Percentiles rank a stretch among this genome's conserved stretches.
phyloP scores from a whole-genome alignment of 495 filamentous ascomycete genomes.

The Xanthoparmelia taractica region DNA sequence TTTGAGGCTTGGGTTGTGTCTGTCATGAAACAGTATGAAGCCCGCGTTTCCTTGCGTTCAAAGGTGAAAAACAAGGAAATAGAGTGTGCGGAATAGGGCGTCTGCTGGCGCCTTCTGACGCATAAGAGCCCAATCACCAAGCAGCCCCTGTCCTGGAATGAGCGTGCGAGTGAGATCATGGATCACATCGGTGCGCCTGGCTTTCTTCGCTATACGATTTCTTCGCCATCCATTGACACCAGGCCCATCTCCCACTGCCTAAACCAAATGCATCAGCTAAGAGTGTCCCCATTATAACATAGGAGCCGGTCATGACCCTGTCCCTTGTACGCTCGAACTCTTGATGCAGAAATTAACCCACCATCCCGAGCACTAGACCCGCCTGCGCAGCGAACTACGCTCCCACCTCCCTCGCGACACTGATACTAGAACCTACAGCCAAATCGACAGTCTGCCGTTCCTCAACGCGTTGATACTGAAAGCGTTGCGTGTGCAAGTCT shows the following conservation, averaged over 20 bases:
- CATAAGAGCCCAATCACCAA: slow-evolving; percentile 10
- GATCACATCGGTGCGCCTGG: slow-evolving; percentile 17
- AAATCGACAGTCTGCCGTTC: slow-evolving; percentile 49
- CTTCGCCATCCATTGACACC: background rate
- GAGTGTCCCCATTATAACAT: background rate
- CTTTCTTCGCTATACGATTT: background rate
- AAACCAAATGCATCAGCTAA: background rate
- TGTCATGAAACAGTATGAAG: slow-evolving; percentile 13
- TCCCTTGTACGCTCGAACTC: slow-evolving; percentile 17
- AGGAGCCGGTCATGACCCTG: slow-evolving; percentile 22
- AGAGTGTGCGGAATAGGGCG: background rate
- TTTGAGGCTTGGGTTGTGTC: slow-evolving; percentile 14
- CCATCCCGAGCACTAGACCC: slow-evolving; percentile 12
- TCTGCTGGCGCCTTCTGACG: slow-evolving; percentile 11
- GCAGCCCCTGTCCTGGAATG: slow-evolving; percentile 1
- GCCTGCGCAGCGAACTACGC: slow-evolving; percentile 16
- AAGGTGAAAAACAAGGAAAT: background rate
- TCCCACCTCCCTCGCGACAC: slow-evolving; percentile 2
- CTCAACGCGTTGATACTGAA: slow-evolving; percentile 45
- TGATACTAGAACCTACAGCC: slow-evolving; percentile 19
- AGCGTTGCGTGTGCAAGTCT: slow-evolving; percentile 11
- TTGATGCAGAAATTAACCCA: slow-evolving; percentile 15
- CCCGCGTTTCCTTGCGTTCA: background rate
- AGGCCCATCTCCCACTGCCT: background rate
- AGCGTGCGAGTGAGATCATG: slow-evolving; percentile 22